Base-by-base conservation (phyloP, 495 filamentous ascomycete genomes). In the Penicillium antarcticum region DNA sequence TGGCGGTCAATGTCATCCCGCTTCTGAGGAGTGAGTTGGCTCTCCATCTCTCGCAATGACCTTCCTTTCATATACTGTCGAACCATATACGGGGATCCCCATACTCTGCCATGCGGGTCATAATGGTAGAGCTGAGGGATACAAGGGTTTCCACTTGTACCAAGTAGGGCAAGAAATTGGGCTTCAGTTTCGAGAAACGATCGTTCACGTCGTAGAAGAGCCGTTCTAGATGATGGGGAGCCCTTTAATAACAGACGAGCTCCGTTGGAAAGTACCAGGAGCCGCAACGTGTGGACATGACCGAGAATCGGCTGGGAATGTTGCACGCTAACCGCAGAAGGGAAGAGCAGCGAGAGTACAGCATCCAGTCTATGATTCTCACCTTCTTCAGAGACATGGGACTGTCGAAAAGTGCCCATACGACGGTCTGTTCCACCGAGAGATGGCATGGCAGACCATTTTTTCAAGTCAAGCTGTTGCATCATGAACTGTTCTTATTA, bases 171-270 rank as follows among this genome's bases (percentile, higher is more conserved):
- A 26, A 86, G 68, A 39, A 72, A 68, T 13, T 59, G 65, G 16
- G 81, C 79, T 70, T 87, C 85, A 4, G 76, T 79, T 36, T 79
- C 78, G 8, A 87, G 71, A 33, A 74, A 60, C 10, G 67, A 65
- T 21, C 77, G 69, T 60, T 87, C 84, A 43, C 83, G 78, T 16
- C 84, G 78, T 3, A 87, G 69, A 4, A 85, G 67, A 8, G 75
- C 71, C 2, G 75, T 77, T 18, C 69, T 72, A 32, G 70, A 63
- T 16, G 63, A 67, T n/a, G 83, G 83, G 16, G 73, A 70, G 51
- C 73, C 67, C 57, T 83, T 81, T 7, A 87, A 59, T 2, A 85
- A 56, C 21, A 86, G 56, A 32, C 69, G 67, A 26, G 65, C 66
- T 16, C 76, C 77, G 48, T 85, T 82, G 0, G 80, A 77, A 26